Evolutionary conservation across 2,329 filamentous ascomycete genomes (phyloP).

Genomic region (Apiospora sp.): DNA sequence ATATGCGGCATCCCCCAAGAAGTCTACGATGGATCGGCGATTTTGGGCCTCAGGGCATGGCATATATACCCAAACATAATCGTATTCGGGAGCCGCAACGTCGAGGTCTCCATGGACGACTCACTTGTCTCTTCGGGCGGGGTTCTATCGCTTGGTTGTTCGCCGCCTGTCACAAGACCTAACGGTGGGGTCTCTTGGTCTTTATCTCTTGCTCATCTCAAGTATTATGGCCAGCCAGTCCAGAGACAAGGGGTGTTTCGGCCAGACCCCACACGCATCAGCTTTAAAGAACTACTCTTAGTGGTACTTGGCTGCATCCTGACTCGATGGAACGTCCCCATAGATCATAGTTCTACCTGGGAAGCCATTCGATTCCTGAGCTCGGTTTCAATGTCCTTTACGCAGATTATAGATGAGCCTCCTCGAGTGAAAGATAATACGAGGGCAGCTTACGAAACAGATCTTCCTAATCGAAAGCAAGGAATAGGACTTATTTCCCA

Average conservation of each 20-base stretch:
- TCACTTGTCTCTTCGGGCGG: constrained; percentile 24
- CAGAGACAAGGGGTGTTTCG: constrained; percentile 8
- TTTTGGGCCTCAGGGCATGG: constrained; percentile 29
- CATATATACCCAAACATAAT: constrained; percentile 29
- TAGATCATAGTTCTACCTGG: background rate
- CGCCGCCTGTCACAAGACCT: background rate
- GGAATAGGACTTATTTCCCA: background rate
- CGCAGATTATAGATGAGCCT: background rate
- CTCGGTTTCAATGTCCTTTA: background rate
- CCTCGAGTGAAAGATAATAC: background rate
- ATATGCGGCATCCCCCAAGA: constrained; percentile 26
- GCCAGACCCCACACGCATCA: constrained; percentile 24
- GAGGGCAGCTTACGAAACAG: background rate
- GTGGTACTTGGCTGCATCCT: constrained; percentile 24
- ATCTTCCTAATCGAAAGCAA: background rate
- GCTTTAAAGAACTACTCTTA: constrained; percentile 25
- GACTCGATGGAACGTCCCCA: background rate
- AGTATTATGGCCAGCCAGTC: constrained; percentile 27
- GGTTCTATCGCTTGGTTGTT: constrained; percentile 27
- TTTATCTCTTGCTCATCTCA: constrained; percentile 29
- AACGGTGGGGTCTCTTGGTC: constrained; percentile 28
- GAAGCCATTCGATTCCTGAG: background rate
- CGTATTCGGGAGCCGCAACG: constrained; percentile 23
- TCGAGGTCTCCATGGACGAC: constrained; percentile 26
- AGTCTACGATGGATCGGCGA: constrained; percentile 26